Evolutionary conservation across 2,329 filamentous ascomycete species (phyloP), one percentile per base, ranked within the genome.

Genomic region (Macrophomina phaseolina): DNA sequence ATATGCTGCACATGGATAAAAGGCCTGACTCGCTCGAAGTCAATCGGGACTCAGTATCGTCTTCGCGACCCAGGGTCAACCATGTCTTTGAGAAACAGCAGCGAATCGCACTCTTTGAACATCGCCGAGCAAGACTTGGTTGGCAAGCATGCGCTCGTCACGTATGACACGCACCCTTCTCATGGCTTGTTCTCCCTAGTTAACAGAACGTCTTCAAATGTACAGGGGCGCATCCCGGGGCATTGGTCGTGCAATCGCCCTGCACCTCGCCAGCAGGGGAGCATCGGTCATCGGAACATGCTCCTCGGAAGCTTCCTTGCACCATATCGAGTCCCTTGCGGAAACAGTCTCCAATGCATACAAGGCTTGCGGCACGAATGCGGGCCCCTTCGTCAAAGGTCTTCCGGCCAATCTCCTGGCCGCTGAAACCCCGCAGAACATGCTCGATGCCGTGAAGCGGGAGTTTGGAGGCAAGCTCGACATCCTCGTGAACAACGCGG

Each of bases 221-320:
- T 36, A 11, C 67, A 75, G 73, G 12, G 74, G 73, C 16, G 74
- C 73, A 64, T 71, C 69, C 5, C 73, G 71, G 70, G 74, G 74
- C 65, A 75, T 74, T 40, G 74, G 74, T 51, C 71, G 74, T n/a
- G 72, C 73, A 53, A 75, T 74, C 11, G 70, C 73, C 51, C 72
- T 76, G 48, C 66, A 73, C 18, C 73, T 76, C 48, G 69, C 74
- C 9, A 70, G 68, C 38, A 73, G 74, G 40, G 74, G 74, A 32
- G 69, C 68, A 67, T 75, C 73, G 40, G 68, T 76, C 58, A 61
- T 76, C n/a, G 74, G 74, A 32, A 76, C 74, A 38, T 76, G 73
- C 66, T 73, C 74, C 7, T 69, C 72, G 36, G 62, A 68, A 2
- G 14, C 70, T 63, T 71, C 70, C 49, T 71, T 72, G 5, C 70